Base-by-base conservation (phyloP, 305 asterid species). In the Nicotiana rustica region DNA sequence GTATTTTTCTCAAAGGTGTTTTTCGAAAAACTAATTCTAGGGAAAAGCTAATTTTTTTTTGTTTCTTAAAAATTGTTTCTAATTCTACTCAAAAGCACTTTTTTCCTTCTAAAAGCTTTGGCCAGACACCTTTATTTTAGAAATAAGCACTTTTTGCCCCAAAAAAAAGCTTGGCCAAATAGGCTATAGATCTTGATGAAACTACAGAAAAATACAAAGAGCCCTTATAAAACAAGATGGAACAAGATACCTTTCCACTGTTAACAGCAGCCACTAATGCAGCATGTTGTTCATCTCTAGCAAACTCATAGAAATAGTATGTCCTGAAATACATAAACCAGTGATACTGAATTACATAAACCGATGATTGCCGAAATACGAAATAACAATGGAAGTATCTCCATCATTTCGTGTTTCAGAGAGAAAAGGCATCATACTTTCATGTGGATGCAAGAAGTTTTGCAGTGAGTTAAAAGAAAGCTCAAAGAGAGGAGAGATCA, bases 231-330 rank as follows among this genome's bases (percentile, higher is more conserved):
- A 67, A 76, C 41, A 83, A 35, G 60, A 71, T 25, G 31, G 83
- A 81, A 19, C 19, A 31, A 70, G 83, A 56, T 83, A 96, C 99
- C 97, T 93, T 94, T 86, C 98, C 98, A 80, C 97, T 83, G 76
- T 85, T 92, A 65, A 94, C 97, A 86, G 94, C 91, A 84, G 98
- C 98, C 83, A 96, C 96, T 56, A 96, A 88, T 59, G 97, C 97
- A 82, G 88, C 86, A 84, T 85, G 99, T 83, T 95, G 97, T 59
- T 84, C 89, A 21, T 91, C 89, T 44, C 80, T 89, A 31, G 93
- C 95, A 85, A 94, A 96, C 90, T 96, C 99, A 56, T 96, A 96
- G 82, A 90, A 93, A 90, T 94, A 96, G 83, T 94, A 96, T 83
- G 94, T 94, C 98, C 99, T 96, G 95, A 85, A 88, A 85, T 17